Conservation (phyloP, 768 basidiomycete species). For the Mycena maculata region DNA sequence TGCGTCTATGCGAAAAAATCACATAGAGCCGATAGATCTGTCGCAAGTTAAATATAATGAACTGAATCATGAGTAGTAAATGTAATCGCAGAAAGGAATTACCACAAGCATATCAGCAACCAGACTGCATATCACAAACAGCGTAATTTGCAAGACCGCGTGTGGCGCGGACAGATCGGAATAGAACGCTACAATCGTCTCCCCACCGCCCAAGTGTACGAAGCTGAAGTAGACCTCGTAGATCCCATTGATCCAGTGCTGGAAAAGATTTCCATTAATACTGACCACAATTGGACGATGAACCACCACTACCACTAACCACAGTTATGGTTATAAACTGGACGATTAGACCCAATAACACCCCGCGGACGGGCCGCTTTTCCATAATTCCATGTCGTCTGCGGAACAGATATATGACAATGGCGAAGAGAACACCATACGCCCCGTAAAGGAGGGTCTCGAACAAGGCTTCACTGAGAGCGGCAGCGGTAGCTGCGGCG, state of each 20-base stretch:
- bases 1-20: not conserved
- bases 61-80: not conserved
- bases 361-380: not conserved
- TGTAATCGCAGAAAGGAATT: too few relatives aligned
- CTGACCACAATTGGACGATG: not conserved
- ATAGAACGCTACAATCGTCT: not conserved
- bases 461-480: constrained; percentile 5
- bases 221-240: not conserved
- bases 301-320: not conserved
- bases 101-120: constrained; percentile 16
- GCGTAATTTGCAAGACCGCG: not conserved
- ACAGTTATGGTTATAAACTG: constrained; percentile 8
- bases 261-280: not conserved
- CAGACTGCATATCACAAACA: not conserved
- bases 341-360: not conserved
- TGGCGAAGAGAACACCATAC: constrained; percentile 16
- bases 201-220: not conserved
- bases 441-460: constrained; percentile 6
- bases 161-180: not conserved
- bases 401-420: constrained; percentile 13
- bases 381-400: not conserved
- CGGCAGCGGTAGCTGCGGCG: too few relatives aligned
- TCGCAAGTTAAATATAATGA: not conserved
- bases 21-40: constrained; percentile 21
- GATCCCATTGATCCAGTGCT: constrained; percentile 2